Evolutionary conservation across 768 basidiomycete genomes (phyloP).

Genomic region (Pholiota conissans): DNA sequence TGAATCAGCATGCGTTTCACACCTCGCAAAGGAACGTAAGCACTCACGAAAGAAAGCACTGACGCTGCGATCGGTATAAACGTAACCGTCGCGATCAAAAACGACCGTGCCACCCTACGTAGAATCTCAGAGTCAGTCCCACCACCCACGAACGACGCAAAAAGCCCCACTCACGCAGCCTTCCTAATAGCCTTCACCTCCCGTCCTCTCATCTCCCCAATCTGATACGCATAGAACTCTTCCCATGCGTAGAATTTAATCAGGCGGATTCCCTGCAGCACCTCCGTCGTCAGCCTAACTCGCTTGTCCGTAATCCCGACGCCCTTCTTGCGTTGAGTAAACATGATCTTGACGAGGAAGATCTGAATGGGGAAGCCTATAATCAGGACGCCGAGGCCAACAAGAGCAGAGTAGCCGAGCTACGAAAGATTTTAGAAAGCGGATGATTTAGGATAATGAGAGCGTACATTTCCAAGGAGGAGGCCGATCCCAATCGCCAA

Average conservation of each 20-base stretch:
- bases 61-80: constrained; percentile 55
- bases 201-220: constrained; percentile 36
- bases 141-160: neutral
- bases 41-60: constrained; percentile 50
- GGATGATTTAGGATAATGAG: too few relatives aligned
- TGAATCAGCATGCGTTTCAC: neutral
- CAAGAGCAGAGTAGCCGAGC: constrained; percentile 71
- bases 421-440: too few relatives aligned
- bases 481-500: constrained; percentile 63
- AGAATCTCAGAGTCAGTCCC: neutral
- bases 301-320: constrained; percentile 68
- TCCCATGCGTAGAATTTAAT: constrained; percentile 70
- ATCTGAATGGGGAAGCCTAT: constrained; percentile 61
- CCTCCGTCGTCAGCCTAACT: constrained; percentile 64
- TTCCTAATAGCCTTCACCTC: constrained; percentile 42
- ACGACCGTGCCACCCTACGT: constrained; percentile 34
- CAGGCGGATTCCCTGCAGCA: constrained; percentile 66
- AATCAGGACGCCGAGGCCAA: constrained; percentile 58
- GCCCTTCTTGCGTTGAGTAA: constrained; percentile 52
- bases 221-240: constrained; percentile 44
- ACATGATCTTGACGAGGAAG: constrained; percentile 52
- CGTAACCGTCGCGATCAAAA: constrained; percentile 43
- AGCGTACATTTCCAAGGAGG: constrained; percentile 54
- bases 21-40: neutral
- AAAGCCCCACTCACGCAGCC: constrained; percentile 31